Evolutionary conservation across 768 basidiomycete genomes (phyloP).

Genomic region (Inosperma sp.): DNA sequence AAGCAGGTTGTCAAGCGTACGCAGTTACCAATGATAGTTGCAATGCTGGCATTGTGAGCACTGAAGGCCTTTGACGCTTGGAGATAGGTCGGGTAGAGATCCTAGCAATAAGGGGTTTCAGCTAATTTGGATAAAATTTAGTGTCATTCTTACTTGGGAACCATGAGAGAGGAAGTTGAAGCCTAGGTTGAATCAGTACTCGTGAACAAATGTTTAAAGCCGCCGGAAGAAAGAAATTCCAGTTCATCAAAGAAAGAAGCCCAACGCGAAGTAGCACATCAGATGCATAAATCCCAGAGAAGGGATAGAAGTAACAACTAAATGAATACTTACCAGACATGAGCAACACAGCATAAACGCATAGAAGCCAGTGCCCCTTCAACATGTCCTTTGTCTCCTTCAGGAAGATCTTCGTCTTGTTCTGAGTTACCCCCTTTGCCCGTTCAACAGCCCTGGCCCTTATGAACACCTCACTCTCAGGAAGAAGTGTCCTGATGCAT

Average conservation of each 20-base stretch:
- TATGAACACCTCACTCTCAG: slow-evolving; percentile 74
- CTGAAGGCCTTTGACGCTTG: slow-evolving; percentile 57
- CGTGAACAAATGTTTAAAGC: background rate
- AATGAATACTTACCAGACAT: slow-evolving; percentile 52
- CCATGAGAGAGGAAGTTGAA: slow-evolving; percentile 80
- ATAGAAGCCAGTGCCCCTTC: slow-evolving; percentile 74
- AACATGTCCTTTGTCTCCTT: slow-evolving; percentile 72
- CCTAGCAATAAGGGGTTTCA: slow-evolving; percentile 33
- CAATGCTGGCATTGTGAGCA: slow-evolving; percentile 54
- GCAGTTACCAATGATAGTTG: slow-evolving; percentile 79
- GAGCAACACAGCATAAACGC: slow-evolving; percentile 78
- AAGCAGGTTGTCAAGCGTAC: slow-evolving; percentile 27
- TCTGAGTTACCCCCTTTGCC: slow-evolving; percentile 50
- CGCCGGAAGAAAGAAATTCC: no score
- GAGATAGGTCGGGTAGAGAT: slow-evolving; percentile 80
- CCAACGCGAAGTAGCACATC: no score
- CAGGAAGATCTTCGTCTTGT: slow-evolving; percentile 70
- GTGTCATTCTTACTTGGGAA: slow-evolving; percentile 42
- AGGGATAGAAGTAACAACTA: background rate
- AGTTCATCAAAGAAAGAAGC: no score
- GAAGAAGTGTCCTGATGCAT: slow-evolving; percentile 55
- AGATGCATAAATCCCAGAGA: background rate
- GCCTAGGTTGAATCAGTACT: slow-evolving; percentile 30
- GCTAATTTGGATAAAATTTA: background rate
- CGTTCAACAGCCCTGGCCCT: slow-evolving; percentile 54